Evolutionary conservation across 768 basidiomycete species (phyloP).

Genomic region (Dacryopinax spathularia): DNA sequence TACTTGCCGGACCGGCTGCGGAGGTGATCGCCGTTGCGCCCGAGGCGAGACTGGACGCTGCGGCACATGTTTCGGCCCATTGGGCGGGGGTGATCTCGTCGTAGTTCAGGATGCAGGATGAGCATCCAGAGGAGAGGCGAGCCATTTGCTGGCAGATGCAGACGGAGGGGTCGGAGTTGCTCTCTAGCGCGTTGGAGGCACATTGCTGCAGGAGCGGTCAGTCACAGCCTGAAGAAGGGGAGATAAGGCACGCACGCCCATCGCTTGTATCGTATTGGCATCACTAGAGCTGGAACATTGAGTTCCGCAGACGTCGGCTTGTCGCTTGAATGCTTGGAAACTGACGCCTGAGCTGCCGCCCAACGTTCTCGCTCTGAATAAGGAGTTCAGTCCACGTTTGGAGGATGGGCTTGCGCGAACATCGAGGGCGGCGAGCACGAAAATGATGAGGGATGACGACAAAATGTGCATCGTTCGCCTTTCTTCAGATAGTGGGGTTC

Average conservation of each 20-base stretch:
- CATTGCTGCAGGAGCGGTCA: background rate
- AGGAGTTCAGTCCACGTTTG: background rate
- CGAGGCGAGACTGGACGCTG: too few relatives aligned
- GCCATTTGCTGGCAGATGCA: background rate
- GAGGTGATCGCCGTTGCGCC: background rate
- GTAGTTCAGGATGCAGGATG: background rate
- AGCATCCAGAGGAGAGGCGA: background rate
- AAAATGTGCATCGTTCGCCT: background rate
- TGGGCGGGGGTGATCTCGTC: background rate
- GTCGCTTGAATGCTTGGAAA: background rate
- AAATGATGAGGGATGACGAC: background rate
- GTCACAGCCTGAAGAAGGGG: background rate
- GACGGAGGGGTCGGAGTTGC: background rate
- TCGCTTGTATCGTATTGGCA: background rate
- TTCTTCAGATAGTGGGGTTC: too few relatives aligned
- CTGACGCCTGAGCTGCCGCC: background rate
- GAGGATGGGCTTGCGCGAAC: background rate
- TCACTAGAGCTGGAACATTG: background rate
- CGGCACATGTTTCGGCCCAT: background rate
- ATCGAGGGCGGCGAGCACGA: background rate
- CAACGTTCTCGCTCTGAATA: background rate
- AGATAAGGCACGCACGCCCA: background rate
- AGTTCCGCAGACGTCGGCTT: background rate
- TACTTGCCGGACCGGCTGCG: background rate
- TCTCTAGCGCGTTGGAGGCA: background rate